Base-by-base conservation (phyloP, 192 early-diverging fungal species). In the Ramicandelaber brevisporus region DNA sequence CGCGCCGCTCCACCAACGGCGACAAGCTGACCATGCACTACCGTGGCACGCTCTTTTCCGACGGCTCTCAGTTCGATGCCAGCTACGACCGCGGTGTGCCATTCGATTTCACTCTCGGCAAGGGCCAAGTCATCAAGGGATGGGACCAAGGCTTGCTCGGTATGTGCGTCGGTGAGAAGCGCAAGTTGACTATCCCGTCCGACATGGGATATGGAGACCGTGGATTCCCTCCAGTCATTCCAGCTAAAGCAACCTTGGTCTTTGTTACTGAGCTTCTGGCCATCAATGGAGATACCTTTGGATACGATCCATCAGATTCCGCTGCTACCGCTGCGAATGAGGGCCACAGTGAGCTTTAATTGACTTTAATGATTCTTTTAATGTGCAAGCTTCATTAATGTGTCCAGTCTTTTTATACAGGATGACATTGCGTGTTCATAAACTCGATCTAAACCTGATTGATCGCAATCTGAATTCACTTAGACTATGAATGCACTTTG, bases 111-210 rank as follows among this genome's bases (percentile, higher is more conserved):
- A 54, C 46, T 11, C 74, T 96, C 36, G 89, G 89, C 36, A 73
- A 78, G n/a, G 80, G 80, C 5, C 78, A 66, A 30, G 85, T 96
- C 33, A 96, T 96, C 38, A 55, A 65, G 34, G 79, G 71, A 17
- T 73, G 75, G 75, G 66, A 67, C 45, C 57, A 68, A 55, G 86
- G 82, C 44, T 68, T 95, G 26, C 74, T 79, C 12, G 57, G 79
- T 43, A 70, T 96, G 67, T 80, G 73, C 20, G 45, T 90, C 14
- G 84, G 84, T 29, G 72, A 90, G 53, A 61, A 65, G 33, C 78
- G 82, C 17, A 64, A 50, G 30, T 53, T 96, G 11, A 57, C 58
- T 24, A 85, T 85, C 35, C 67, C 73, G 7, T 57, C 71, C 30
- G 78, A 78, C 36, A 68, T 62, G 55, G 78, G 55, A 2, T 83